Evolutionary conservation across 345 rosid genomes (phyloP).

Genomic region (Linum usitatissimum): DNA sequence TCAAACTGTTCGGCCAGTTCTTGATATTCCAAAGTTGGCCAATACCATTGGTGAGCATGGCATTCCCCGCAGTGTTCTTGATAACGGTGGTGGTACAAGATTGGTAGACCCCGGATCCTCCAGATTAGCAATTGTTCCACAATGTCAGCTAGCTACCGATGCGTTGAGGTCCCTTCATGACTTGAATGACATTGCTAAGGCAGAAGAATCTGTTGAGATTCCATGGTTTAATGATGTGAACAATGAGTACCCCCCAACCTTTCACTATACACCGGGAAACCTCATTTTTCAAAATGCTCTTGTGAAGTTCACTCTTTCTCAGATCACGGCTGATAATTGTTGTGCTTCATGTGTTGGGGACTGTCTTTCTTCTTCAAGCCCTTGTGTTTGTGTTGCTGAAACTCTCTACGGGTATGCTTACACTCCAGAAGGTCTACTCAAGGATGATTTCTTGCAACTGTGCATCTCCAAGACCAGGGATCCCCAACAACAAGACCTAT

Average conservation of each 20-base stretch:
- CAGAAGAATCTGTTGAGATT: constrained; percentile 56
- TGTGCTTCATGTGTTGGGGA: constrained; percentile 59
- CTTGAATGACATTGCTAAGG: constrained; percentile 48
- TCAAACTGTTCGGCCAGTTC: constrained; percentile 13
- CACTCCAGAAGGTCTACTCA: constrained; percentile 42
- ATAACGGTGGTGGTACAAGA: constrained; percentile 15
- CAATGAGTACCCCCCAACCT: constrained; percentile 41
- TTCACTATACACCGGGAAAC: constrained; percentile 51
- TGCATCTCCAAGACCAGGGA: constrained; percentile 48
- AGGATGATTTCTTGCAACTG: constrained; percentile 50
- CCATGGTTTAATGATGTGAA: constrained; percentile 69
- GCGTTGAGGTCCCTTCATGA: constrained; percentile 41
- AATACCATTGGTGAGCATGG: constrained; percentile 1
- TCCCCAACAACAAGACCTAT: constrained; percentile 37
- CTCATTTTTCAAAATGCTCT: constrained; percentile 44
- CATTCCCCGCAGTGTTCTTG: constrained; percentile 21
- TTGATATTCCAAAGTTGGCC: constrained; percentile 11
- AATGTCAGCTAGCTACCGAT: constrained; percentile 32
- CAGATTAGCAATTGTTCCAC: constrained; percentile 41
- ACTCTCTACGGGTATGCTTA: constrained; percentile 41
- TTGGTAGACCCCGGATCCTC: constrained; percentile 11
- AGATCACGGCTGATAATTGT: constrained; percentile 40
- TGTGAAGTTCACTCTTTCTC: constrained; percentile 50
- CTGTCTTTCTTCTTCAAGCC: constrained; percentile 42
- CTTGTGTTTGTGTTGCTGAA: constrained; percentile 50